A percentile compares a stretch with the other conserved stretches of the same genome.
phyloP scores from a whole-genome alignment of 2,329 filamentous ascomycete species.

The Pseudogymnoascus sp. region DNA sequence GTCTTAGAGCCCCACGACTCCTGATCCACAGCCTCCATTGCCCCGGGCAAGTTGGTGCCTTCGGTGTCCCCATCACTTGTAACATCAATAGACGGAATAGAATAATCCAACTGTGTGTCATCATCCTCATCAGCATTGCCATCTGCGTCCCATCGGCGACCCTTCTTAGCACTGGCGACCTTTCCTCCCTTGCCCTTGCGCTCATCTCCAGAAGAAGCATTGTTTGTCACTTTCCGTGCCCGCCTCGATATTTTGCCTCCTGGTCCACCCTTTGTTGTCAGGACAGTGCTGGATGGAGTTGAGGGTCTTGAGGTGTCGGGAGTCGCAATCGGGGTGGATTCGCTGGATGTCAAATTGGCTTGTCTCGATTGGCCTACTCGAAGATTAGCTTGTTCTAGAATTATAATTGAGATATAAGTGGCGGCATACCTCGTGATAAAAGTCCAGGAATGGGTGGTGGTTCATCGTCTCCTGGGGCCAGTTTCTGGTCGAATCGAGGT shows the following conservation, averaged over 20 bases:
- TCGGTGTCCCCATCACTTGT: constrained; percentile 45
- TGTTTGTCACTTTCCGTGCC: constrained; percentile 62
- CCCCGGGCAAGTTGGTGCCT: constrained; percentile 43
- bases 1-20: constrained; percentile 80
- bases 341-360: constrained; percentile 32
- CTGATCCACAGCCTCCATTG: constrained; percentile 67
- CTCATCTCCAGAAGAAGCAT: constrained; percentile 80
- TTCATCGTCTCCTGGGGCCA: constrained; percentile 34
- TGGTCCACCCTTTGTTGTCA: constrained; percentile 68
- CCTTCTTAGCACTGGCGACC: constrained; percentile 64
- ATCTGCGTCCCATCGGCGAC: constrained; percentile 86
- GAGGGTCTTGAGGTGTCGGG: constrained; percentile 72
- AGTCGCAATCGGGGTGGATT: constrained; percentile 62
- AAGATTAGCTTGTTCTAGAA: constrained; percentile 9
- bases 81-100: constrained; percentile 48
- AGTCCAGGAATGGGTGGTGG: constrained; percentile 40
- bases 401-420: not conserved
- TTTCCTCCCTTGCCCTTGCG: constrained; percentile 49
- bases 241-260: constrained; percentile 72
- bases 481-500: constrained; percentile 21
- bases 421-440: constrained; percentile 22
- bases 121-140: constrained; percentile 77
- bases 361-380: constrained; percentile 22
- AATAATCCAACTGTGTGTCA: constrained; percentile 80
- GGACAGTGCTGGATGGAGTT: constrained; percentile 61